A percentile compares a stretch with the other conserved stretches of the same genome.
phyloP scores from a whole-genome alignment of 345 rosid species.

The Hibiscus syriacus region DNA sequence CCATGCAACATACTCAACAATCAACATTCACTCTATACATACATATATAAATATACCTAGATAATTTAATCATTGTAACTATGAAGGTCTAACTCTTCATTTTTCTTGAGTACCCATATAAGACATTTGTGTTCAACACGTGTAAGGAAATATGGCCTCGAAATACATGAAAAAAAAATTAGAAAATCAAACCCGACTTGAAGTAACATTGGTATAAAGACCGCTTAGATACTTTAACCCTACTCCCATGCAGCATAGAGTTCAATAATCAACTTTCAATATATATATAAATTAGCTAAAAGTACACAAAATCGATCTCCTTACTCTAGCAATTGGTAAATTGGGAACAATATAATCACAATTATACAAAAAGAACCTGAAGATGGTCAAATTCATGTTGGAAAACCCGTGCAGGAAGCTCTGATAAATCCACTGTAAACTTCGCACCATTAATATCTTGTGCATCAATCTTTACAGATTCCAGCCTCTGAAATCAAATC shows the following conservation, averaged over 20 bases:
- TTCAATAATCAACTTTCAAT: background rate
- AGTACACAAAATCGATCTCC: background rate
- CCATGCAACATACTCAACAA: background rate
- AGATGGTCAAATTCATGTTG: conserved; percentile 96
- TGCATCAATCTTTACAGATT: conserved; percentile 84
- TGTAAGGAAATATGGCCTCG: background rate
- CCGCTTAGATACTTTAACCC: background rate
- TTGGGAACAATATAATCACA: background rate
- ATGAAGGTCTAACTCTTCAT: too few relatives aligned
- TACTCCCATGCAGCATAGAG: background rate
- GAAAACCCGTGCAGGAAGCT: conserved; percentile 80
- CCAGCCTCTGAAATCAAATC: conserved; percentile 65
- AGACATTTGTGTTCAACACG: background rate
- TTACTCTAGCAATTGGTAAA: background rate
- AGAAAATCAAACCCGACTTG: too few relatives aligned
- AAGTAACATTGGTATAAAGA: too few relatives aligned
- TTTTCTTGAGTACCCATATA: too few relatives aligned
- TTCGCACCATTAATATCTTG: conserved; percentile 60
- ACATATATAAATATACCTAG: too few relatives aligned
- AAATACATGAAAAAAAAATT: background rate
- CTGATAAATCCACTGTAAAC: conserved; percentile 62
- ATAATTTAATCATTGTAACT: too few relatives aligned
- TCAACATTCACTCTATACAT: too few relatives aligned
- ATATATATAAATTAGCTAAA: background rate
- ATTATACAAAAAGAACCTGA: conserved; percentile 38